Base-by-base conservation (phyloP, 164 flowering plant genomes). In the Saururus chinensis region DNA sequence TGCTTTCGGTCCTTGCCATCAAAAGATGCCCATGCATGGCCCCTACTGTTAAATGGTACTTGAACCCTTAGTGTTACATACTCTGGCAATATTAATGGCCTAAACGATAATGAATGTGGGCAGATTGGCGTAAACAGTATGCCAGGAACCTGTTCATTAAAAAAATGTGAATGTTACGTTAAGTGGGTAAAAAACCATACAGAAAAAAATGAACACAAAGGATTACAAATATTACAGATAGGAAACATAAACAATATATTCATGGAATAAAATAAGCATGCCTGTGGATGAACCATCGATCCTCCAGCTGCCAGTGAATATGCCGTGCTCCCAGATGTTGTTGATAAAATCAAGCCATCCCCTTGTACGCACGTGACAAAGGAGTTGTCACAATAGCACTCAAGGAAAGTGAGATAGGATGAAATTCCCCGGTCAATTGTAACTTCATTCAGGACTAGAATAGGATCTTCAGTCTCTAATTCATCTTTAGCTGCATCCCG, bases 261-360 rank as follows among this genome's bases (percentile, higher is more conserved):
- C 17, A 24, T 16, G 30, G 19, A 55, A 55, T 12, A 55, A 7
- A 19, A 23, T 55, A 12, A 24, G 64, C 68, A 56, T 78, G 84
- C 99, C 99, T 90, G 97, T 49, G 99, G 99, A 68, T 93, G 99
- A 49, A 93, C 99, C 99, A 93, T 90, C 45, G 99, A 93, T 70
- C 99, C 99, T 64, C 99, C 99, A 67, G 97, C 99, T 22, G 99
- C 99, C 64, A 93, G 73, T 4, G 99, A 93, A 76, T 93, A 93
- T 59, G 99, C 99, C 20, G 99, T 93, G 75, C 99, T 93, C 59
- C 99, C 99, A 26, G 99, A 90, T 61, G 99, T 90, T 41, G 97
- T 93, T 37, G 99, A 90, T 61, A 93, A 62, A 41, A 93, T 90
- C 63, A 93, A 73, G 19, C 99, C 99, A 75, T 93, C 99, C 52